Evolutionary conservation across 2,329 filamentous ascomycete species (phyloP).

Genomic region (Fusarium acutatum): DNA sequence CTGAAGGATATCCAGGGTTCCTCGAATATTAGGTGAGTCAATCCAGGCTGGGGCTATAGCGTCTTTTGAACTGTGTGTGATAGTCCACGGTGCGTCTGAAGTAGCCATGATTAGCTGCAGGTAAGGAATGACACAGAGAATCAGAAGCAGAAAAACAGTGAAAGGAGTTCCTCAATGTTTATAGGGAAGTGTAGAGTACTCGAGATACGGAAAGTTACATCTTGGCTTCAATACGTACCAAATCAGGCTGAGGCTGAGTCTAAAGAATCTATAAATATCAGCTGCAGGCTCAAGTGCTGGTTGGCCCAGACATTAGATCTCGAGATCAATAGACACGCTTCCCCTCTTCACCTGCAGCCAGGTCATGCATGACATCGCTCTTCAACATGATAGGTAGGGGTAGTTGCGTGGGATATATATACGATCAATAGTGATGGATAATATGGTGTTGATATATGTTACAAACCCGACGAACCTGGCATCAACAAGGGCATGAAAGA

Average conservation of each 20-base stretch:
- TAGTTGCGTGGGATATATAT: not conserved
- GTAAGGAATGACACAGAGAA: too few relatives aligned
- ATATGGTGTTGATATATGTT: constrained; percentile 1
- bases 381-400: not conserved
- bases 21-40: not conserved
- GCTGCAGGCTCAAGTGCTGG: not conserved
- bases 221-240: not conserved
- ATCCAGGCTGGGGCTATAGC: not conserved
- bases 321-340: not conserved
- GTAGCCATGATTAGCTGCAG: not conserved
- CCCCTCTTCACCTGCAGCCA: not conserved
- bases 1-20: constrained; percentile 41
- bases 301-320: not conserved
- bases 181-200: not conserved
- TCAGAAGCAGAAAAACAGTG: not conserved
- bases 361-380: not conserved
- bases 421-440: not conserved
- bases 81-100: not conserved
- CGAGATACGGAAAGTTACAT: not conserved
- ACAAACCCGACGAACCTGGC: not conserved
- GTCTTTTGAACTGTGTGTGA: not conserved
- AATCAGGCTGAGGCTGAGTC: constrained; percentile 2
- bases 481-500: not conserved
- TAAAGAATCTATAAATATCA: not conserved
- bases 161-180: not conserved